These are phyloP conservation scores for Cytospora paraplurivora DNA, from an alignment of 2,329 filamentous ascomycete species.

Conservation along the genomic window DNA sequence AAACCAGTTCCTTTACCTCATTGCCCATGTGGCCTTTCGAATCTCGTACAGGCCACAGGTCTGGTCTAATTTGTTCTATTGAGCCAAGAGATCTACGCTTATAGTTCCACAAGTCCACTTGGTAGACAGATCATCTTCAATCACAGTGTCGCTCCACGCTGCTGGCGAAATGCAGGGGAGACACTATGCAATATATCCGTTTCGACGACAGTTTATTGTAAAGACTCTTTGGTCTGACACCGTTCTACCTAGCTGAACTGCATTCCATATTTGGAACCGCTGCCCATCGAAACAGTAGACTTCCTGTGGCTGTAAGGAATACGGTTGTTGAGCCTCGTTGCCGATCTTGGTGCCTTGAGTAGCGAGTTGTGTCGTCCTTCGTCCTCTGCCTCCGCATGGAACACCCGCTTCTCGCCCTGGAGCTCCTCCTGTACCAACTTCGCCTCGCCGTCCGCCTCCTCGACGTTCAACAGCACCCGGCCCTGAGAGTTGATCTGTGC, in stretches of 20 bases:
- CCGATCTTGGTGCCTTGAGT: background rate
- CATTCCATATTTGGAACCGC: conserved; percentile 3
- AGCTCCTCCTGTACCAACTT: conserved; percentile 51
- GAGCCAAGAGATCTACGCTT: background rate
- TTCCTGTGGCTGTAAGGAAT: background rate
- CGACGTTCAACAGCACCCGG: conserved; percentile 48
- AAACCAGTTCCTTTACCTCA: too few species aligned
- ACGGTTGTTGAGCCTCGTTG: background rate
- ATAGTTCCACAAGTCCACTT: conserved; percentile 8
- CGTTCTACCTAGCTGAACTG: background rate
- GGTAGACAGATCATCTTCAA: conserved; percentile 25
- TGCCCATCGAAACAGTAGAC: background rate
- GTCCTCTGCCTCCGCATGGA: conserved; percentile 36
- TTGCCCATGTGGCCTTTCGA: too few species aligned
- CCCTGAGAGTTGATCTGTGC: conserved; percentile 54
- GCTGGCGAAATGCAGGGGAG: background rate
- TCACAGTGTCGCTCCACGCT: background rate
- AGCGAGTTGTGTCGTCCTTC: conserved; percentile 37
- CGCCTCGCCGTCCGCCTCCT: conserved; percentile 41
- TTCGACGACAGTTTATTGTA: background rate
- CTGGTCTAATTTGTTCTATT: background rate
- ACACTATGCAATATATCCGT: background rate
- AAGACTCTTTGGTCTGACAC: too few species aligned
- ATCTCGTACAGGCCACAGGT: background rate
- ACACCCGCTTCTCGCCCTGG: conserved; percentile 39